Evolutionary conservation across 2,329 filamentous ascomycete species (phyloP).

Genomic region (Hansfordia pulvinata): DNA sequence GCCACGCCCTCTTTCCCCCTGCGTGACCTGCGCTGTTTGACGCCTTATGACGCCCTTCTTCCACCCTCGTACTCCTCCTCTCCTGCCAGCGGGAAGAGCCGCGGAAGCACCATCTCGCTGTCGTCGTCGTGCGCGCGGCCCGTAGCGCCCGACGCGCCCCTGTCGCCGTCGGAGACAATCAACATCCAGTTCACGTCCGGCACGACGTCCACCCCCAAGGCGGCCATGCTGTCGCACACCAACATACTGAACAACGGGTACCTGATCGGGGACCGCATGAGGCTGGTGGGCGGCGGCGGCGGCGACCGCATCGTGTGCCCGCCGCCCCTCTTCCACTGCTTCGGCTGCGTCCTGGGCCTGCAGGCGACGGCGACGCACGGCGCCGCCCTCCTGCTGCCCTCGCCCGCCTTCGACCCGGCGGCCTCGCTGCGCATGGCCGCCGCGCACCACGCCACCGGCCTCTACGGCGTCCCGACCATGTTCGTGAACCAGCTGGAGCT

Average conservation of each 20-base stretch:
- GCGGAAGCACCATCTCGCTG: no score
- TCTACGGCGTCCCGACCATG: constrained; percentile 94
- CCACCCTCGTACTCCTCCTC: constrained; percentile 6
- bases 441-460: constrained; percentile 41
- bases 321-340: constrained; percentile 80
- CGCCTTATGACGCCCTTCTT: constrained; percentile 27
- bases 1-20: constrained; percentile 30
- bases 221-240: constrained; percentile 73
- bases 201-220: constrained; percentile 85
- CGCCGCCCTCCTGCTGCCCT: constrained; percentile 70
- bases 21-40: constrained; percentile 27
- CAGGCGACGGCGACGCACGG: constrained; percentile 83
- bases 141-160: constrained; percentile 28
- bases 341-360: constrained; percentile 84
- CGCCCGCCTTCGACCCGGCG: constrained; percentile 71
- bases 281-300: constrained; percentile 56
- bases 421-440: constrained; percentile 49
- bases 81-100: no score
- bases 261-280: constrained; percentile 76
- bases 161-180: constrained; percentile 55
- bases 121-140: constrained; percentile 12
- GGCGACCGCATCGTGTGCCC: constrained; percentile 71
- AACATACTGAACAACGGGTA: constrained; percentile 88
- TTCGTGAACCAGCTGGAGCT: constrained; percentile 77
- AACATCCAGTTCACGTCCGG: constrained; percentile 97